Percentiles rank a stretch among this genome's conserved stretches.
Evolutionary conservation across 305 asterid species (phyloP).

Genomic region (Rubia peregrina): DNA sequence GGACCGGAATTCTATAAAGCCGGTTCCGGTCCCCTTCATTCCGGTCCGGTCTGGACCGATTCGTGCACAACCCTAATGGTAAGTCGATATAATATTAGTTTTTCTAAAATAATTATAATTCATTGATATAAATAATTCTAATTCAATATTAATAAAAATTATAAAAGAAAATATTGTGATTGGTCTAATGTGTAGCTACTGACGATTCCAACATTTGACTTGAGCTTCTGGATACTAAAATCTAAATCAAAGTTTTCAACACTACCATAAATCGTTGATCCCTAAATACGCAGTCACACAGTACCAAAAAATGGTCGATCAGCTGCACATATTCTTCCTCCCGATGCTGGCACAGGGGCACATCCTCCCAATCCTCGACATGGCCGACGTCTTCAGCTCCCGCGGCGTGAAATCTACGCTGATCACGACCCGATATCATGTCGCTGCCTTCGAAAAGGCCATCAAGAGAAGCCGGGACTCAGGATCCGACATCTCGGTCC

Average conservation of each 20-base stretch:
- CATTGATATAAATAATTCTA: no score
- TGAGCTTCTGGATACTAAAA: background rate
- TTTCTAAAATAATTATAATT: no score
- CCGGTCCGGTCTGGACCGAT: no score
- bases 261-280: background rate
- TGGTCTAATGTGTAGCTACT: no score
- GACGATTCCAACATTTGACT: background rate
- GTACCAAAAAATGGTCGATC: slow-evolving; percentile 20
- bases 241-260: background rate
- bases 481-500: slow-evolving; percentile 30
- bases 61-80: no score
- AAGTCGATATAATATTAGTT: no score
- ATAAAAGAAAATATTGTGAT: no score
- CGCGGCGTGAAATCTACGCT: slow-evolving; percentile 50
- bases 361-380: slow-evolving; percentile 44
- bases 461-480: slow-evolving; percentile 22
- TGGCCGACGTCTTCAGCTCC: slow-evolving; percentile 47
- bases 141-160: no score
- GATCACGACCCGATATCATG: slow-evolving; percentile 32
- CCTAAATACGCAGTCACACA: background rate
- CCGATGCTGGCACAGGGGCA: slow-evolving; percentile 55
- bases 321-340: slow-evolving; percentile 31
- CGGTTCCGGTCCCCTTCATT: no score
- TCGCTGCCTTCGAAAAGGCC: slow-evolving; percentile 28
- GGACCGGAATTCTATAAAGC: no score